Percentiles rank a stretch among this genome's conserved stretches.
phyloP scores from a whole-genome alignment of 2,329 filamentous ascomycete genomes.

The Aureobasidium sp. region DNA sequence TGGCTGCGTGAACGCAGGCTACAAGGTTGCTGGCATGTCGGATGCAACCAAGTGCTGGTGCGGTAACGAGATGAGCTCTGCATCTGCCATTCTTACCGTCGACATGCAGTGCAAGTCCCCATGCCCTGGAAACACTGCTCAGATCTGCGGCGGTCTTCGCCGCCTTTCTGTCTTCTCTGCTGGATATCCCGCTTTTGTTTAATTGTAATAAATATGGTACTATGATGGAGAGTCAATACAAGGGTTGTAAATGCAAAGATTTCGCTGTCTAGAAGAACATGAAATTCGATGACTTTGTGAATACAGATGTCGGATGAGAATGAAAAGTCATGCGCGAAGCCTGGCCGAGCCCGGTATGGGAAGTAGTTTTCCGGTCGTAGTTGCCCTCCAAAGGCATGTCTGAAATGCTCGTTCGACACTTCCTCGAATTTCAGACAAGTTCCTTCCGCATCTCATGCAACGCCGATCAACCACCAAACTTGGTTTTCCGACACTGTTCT shows the following conservation, averaged over 20 bases:
- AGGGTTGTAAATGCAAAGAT: too few species aligned
- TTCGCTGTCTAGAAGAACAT: not conserved
- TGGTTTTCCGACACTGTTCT: not conserved
- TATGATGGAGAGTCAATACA: not conserved
- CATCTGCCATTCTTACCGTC: conserved; percentile 19
- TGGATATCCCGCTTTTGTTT: conserved; percentile 16
- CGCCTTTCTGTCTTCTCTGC: conserved; percentile 26
- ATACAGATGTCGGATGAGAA: not conserved
- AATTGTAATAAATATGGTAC: not conserved
- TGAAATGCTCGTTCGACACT: not conserved
- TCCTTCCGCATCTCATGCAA: not conserved
- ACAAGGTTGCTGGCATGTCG: conserved; percentile 9
- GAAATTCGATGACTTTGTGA: not conserved
- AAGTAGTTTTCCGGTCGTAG: not conserved
- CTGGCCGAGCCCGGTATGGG: too few species aligned
- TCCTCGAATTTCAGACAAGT: not conserved
- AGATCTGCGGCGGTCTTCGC: conserved; percentile 25
- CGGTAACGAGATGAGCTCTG: conserved; percentile 6
- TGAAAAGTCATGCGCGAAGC: not conserved
- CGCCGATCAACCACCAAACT: not conserved
- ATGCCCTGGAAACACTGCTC: conserved; percentile 25
- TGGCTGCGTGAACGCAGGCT: conserved; percentile 23
- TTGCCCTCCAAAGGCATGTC: not conserved
- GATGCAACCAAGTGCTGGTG: conserved; percentile 11
- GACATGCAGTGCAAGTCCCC: conserved; percentile 23